Evolutionary conservation across 2,329 filamentous ascomycete genomes (phyloP).

Genomic region (Chaetothyriales sp.): DNA sequence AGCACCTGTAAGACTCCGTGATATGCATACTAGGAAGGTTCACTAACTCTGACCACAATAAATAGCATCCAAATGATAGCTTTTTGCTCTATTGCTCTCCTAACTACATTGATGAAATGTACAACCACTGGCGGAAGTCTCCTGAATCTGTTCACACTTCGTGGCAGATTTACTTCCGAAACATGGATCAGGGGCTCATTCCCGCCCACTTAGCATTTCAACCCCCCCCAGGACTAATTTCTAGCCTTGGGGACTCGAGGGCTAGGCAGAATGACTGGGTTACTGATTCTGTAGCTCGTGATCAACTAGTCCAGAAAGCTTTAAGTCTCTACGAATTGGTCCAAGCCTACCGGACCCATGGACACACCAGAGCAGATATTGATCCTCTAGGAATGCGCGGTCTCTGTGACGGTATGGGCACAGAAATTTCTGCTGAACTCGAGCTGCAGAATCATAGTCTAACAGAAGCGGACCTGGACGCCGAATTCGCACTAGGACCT

Average conservation of each 20-base stretch:
- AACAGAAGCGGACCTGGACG: constrained; percentile 82
- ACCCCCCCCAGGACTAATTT: constrained; percentile 86
- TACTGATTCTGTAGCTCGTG: no score
- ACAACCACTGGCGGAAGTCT: constrained; percentile 90
- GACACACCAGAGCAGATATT: constrained; percentile 96
- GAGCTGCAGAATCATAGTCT: constrained; percentile 91
- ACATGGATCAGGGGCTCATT: constrained; percentile 98
- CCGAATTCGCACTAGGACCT: constrained; percentile 80
- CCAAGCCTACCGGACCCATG: constrained; percentile 92
- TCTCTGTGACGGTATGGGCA: constrained; percentile 69
- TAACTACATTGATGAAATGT: constrained; percentile 99
- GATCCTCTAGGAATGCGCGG: constrained; percentile 89
- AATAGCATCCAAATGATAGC: constrained; percentile 84
- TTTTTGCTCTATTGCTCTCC: constrained; percentile 94
- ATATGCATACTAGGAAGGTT: no score
- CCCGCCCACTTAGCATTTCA: constrained; percentile 94
- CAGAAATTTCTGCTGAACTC: constrained; percentile 80
- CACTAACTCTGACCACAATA: no score
- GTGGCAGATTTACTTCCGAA: constrained; percentile 98
- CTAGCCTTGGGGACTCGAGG: constrained; percentile 57
- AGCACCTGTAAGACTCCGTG: no score
- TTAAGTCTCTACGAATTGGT: constrained; percentile 96
- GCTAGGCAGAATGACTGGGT: constrained; percentile 41
- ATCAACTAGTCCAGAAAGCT: constrained; percentile 83
- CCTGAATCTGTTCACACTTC: constrained; percentile 90